Evolutionary conservation across 106 monocot genomes (phyloP).

Genomic region (Gastrodia elata): DNA sequence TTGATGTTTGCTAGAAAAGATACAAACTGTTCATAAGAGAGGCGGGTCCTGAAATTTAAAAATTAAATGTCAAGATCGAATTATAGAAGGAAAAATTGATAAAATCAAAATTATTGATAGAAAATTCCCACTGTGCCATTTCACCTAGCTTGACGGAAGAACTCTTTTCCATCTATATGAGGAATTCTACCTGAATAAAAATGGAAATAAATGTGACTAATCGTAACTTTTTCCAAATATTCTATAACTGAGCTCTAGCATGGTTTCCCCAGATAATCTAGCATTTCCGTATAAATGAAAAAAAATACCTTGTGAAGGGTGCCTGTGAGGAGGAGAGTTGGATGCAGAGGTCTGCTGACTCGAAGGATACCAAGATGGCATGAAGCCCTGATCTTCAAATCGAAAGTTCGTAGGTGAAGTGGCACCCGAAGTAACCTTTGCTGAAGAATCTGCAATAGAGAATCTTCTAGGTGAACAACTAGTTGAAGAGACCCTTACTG

Average conservation of each 20-base stretch:
- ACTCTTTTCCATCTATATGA: constrained; percentile 94
- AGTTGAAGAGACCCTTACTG: constrained; percentile 35
- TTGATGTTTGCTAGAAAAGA: constrained; percentile 89
- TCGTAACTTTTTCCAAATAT: not conserved
- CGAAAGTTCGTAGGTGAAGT: constrained; percentile 54
- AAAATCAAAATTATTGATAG: not conserved
- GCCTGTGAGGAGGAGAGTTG: constrained; percentile 45
- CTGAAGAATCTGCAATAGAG: constrained; percentile 41
- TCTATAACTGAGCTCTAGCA: not conserved
- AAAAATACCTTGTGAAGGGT: not conserved
- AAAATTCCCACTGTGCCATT: not conserved
- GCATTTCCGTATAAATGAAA: not conserved
- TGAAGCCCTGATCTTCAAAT: constrained; percentile 21
- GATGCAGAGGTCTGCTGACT: constrained; percentile 53
- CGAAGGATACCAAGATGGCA: constrained; percentile 44
- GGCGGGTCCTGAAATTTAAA: constrained; percentile 49
- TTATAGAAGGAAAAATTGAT: not conserved
- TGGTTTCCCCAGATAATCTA: not conserved
- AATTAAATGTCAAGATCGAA: not conserved
- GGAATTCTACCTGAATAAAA: constrained; percentile 38
- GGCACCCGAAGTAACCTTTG: constrained; percentile 37
- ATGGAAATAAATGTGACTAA: not conserved
- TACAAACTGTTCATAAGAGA: constrained; percentile 93
- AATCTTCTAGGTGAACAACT: constrained; percentile 34
- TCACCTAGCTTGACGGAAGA: constrained; percentile 92